These are phyloP conservation scores for Acacia confusa DNA, from an alignment of 306 rosid genomes.

Conservation along the genomic window DNA sequence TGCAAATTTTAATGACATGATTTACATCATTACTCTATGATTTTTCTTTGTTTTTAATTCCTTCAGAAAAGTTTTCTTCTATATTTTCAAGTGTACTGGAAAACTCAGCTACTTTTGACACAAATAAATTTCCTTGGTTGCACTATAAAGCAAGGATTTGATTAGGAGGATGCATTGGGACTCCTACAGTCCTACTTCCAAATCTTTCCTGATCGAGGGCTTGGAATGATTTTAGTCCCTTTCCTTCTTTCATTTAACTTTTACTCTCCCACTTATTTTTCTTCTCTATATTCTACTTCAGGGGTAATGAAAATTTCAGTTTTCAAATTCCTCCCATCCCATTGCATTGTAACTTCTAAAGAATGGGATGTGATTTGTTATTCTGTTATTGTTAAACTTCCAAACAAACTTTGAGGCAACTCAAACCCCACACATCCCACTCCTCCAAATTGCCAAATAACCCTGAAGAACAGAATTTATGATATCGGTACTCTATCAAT, in stretches of 20 bases:
- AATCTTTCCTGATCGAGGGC: background rate
- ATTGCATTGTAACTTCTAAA: background rate
- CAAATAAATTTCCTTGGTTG: background rate
- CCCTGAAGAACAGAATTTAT: background rate
- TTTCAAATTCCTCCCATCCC: background rate
- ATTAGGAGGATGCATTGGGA: background rate
- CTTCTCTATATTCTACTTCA: background rate
- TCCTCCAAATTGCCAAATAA: background rate
- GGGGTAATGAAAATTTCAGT: background rate
- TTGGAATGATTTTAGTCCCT: background rate
- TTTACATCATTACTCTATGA: conserved; percentile 3
- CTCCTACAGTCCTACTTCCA: background rate
- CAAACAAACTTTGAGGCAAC: background rate
- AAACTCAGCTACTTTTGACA: conserved; percentile 15
- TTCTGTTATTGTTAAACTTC: background rate
- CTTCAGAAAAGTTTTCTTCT: background rate
- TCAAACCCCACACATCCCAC: background rate
- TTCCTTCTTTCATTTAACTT: background rate
- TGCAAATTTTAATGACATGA: background rate
- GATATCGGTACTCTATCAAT: background rate
- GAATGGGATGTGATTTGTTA: background rate
- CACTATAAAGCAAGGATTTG: background rate
- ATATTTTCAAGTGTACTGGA: background rate
- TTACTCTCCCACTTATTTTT: background rate
- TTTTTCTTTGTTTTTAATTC: conserved; percentile 18